Evolutionary conservation across 1,284 basidiomycete genomes (phyloP).

Genomic region (Rhizoctonia solani): DNA sequence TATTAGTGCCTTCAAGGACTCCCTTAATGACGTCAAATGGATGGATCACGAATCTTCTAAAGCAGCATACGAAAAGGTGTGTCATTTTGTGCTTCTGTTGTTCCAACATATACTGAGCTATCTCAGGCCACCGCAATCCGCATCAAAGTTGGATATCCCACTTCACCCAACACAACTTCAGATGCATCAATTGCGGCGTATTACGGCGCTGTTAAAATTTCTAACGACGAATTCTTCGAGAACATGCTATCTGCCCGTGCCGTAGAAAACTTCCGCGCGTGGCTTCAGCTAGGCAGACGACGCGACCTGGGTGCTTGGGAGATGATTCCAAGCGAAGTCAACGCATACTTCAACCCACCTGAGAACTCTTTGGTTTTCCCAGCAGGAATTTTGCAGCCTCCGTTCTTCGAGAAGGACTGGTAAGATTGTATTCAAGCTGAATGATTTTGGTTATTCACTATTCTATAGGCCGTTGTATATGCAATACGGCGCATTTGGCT

Average conservation of each 20-base stretch:
- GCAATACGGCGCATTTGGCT: conserved; percentile 88
- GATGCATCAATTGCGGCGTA: conserved; percentile 63
- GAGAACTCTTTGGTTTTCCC: conserved; percentile 91
- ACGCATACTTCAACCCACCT: conserved; percentile 80
- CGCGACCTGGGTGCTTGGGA: conserved; percentile 83
- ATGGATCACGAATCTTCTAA: conserved; percentile 86
- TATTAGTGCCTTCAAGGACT: conserved; percentile 81
- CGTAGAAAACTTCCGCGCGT: conserved; percentile 55
- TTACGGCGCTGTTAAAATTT: conserved; percentile 72
- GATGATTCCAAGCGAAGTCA: conserved; percentile 81
- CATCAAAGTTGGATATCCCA: conserved; percentile 89
- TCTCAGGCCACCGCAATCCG: conserved; percentile 71
- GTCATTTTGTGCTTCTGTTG: background rate
- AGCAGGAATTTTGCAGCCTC: conserved; percentile 90
- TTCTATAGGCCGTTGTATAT: conserved; percentile 77
- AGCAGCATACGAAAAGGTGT: conserved; percentile 83
- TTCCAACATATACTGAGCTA: background rate
- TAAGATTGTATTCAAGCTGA: conserved; percentile 45
- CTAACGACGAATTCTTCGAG: conserved; percentile 76
- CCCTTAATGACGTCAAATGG: conserved; percentile 81
- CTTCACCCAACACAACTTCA: conserved; percentile 57
- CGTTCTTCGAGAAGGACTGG: conserved; percentile 89
- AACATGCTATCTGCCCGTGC: conserved; percentile 69
- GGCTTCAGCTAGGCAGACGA: conserved; percentile 61
- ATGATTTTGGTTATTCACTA: background rate